Conservation (phyloP, 257 asterid species). For the Solanum habrochaites region DNA sequence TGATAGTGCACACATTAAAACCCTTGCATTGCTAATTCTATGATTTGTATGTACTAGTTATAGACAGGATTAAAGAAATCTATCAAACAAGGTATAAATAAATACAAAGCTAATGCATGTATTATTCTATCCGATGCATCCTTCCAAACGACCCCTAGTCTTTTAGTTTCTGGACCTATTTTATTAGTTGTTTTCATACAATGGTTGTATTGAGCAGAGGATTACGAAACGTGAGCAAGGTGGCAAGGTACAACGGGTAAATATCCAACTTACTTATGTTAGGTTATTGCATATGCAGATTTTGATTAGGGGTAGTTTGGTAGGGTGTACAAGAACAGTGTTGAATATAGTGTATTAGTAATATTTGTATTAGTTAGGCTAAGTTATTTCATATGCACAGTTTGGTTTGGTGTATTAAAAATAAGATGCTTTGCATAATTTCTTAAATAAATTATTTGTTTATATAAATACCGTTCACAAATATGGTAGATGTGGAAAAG, state of each 20-base stretch:
- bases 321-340: neutral
- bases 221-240: conserved; percentile 81
- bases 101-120: neutral
- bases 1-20: neutral
- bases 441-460: neutral
- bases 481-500: neutral
- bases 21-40: neutral
- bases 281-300: neutral
- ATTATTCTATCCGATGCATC: neutral
- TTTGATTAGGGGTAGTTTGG: neutral
- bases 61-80: neutral
- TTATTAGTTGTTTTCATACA: neutral
- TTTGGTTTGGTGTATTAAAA: neutral
- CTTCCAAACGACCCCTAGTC: neutral
- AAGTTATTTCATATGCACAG: neutral
- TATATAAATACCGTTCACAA: neutral
- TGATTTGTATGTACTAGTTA: neutral
- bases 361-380: neutral
- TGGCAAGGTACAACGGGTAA: conserved; percentile 74
- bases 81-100: neutral
- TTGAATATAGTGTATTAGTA: neutral
- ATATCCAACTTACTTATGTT: conserved; percentile 33
- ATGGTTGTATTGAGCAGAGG: conserved; percentile 41
- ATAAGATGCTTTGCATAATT: neutral
- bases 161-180: neutral